Evolutionary conservation across 106 monocot genomes (phyloP).

Genomic region (Ottelia alismoides): DNA sequence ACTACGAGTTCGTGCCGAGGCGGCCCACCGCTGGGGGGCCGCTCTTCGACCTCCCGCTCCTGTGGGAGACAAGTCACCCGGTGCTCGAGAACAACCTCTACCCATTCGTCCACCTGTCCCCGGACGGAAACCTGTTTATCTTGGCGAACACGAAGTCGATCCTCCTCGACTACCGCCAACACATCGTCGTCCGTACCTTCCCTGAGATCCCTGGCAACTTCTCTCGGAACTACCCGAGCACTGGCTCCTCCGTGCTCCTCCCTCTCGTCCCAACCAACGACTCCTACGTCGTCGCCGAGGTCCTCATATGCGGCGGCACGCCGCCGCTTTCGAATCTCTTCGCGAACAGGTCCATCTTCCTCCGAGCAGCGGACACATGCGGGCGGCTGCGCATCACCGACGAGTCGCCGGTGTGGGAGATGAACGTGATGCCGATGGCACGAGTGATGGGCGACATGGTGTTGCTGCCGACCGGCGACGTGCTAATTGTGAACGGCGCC

Average conservation of each 20-base stretch:
- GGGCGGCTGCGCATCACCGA: conserved; percentile 28
- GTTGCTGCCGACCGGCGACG: conserved; percentile 47
- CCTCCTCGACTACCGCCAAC: conserved; percentile 8
- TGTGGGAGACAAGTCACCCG: conserved; percentile 28
- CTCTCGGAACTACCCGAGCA: conserved; percentile 18
- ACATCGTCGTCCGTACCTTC: conserved; percentile 4
- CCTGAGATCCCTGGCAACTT: conserved; percentile 10
- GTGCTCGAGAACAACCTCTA: conserved; percentile 74
- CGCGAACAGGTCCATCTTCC: conserved; percentile 20
- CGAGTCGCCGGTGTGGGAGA: conserved; percentile 19
- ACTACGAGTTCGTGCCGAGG: conserved; percentile 61
- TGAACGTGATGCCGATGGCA: conserved; percentile 47
- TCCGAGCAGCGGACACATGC: conserved; percentile 31
- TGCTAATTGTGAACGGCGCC: conserved; percentile 58
- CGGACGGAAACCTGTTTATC: conserved; percentile 22
- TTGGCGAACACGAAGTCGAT: conserved; percentile 13
- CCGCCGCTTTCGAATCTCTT: conserved; percentile 10
- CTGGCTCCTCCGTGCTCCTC: conserved; percentile 20
- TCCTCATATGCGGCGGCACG: conserved; percentile 55
- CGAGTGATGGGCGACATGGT: conserved; percentile 65
- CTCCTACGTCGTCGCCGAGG: conserved; percentile 17
- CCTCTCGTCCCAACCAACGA: conserved; percentile 6
- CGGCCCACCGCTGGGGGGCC: background rate
- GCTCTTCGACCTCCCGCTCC: conserved; percentile 19
- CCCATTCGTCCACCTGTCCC: conserved; percentile 32